Evolutionary conservation across 495 filamentous ascomycete species (phyloP).

Genomic region (Pseudomonodictys pantanalensis): DNA sequence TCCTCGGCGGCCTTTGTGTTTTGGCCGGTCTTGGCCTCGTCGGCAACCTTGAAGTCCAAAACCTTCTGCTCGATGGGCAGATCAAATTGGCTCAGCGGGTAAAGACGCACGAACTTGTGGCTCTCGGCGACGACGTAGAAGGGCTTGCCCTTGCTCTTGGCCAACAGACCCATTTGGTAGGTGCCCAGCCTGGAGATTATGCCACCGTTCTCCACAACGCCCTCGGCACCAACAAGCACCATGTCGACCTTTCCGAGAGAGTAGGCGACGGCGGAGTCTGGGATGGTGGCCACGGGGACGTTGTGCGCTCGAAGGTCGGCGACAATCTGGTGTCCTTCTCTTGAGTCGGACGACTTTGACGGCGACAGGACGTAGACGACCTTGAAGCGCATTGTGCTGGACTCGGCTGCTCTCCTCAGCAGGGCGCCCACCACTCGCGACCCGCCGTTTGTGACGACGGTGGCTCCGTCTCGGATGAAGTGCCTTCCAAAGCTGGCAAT

Average conservation of each 20-base stretch:
- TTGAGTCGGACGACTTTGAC: conserved; percentile 37
- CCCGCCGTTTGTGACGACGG: conserved; percentile 83
- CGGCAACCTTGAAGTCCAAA: conserved; percentile 58
- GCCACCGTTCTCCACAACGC: conserved; percentile 89
- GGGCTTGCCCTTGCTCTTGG: conserved; percentile 71
- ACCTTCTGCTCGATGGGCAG: conserved; percentile 72
- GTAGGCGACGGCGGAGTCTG: conserved; percentile 77
- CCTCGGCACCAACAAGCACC: conserved; percentile 90
- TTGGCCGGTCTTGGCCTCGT: conserved; percentile 34
- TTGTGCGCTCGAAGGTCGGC: conserved; percentile 66
- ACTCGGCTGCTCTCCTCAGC: conserved; percentile 68
- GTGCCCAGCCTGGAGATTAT: conserved; percentile 89
- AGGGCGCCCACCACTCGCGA: conserved; percentile 78
- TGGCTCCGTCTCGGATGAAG: conserved; percentile 71
- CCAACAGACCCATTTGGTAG: conserved; percentile 80
- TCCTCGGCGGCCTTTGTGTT: conserved; percentile 40
- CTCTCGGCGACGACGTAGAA: conserved; percentile 93
- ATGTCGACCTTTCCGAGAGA: conserved; percentile 76
- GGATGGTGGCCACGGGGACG: conserved; percentile 80
- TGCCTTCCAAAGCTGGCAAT: conserved; percentile 76
- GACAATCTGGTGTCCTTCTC: conserved; percentile 61
- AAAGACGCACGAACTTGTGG: conserved; percentile 87
- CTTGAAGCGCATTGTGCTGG: conserved; percentile 64
- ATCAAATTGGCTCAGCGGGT: conserved; percentile 74
- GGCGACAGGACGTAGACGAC: conserved; percentile 72